A percentile compares a stretch with the other conserved stretches of the same genome.
phyloP scores from a whole-genome alignment of 305 asterid genomes.

The Fraxinus platypoda region DNA sequence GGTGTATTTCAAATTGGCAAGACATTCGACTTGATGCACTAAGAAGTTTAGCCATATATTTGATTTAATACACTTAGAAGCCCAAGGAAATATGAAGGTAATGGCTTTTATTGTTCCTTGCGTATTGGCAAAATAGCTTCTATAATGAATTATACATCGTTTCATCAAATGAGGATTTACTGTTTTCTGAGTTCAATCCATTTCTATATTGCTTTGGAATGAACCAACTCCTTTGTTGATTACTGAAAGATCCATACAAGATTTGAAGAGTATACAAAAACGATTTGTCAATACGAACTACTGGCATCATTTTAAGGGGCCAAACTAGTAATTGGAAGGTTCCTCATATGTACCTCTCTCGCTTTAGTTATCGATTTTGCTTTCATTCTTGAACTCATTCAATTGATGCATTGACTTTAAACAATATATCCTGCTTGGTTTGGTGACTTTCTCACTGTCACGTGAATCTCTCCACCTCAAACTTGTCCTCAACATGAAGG shows the following conservation, averaged over 20 bases:
- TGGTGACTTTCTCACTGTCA: neutral
- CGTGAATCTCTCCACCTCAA: neutral
- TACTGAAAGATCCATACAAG: neutral
- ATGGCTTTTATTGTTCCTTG: neutral
- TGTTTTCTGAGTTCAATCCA: neutral
- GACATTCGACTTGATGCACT: neutral
- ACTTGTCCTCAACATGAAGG: neutral
- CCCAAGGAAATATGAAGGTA: neutral
- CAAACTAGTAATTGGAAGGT: neutral
- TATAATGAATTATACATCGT: neutral
- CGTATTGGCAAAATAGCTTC: constrained; percentile 4
- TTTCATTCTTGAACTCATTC: neutral
- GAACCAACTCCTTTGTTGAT: neutral
- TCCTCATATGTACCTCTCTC: neutral
- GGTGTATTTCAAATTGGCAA: neutral
- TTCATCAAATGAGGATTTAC: neutral
- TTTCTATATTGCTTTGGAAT: neutral
- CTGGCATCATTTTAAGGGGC: neutral
- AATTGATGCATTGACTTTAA: neutral
- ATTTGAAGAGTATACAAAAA: neutral
- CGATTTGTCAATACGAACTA: neutral
- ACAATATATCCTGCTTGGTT: neutral
- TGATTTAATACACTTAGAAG: neutral
- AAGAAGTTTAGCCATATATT: neutral
- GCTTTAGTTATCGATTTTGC: neutral